Percentiles rank a stretch among this genome's conserved stretches.
These are phyloP conservation scores for Phytophthora boehmeriae DNA, from an alignment of 352 stramenopile genomes.

Conservation along the genomic window DNA sequence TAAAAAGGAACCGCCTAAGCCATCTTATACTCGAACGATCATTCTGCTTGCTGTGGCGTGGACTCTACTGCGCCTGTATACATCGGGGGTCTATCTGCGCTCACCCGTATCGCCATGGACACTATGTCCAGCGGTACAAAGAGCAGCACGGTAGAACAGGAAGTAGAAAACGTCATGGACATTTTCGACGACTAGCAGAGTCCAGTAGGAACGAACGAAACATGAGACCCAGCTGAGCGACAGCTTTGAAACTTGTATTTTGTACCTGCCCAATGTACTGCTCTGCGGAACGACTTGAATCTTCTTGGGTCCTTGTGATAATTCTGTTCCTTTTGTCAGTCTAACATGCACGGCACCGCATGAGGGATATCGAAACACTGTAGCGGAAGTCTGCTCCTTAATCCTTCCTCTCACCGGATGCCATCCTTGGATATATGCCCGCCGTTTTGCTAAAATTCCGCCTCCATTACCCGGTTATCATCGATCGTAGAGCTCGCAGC, in stretches of 20 bases:
- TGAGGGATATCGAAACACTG: slow-evolving; percentile 30
- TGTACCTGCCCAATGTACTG: slow-evolving; percentile 1
- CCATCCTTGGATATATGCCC: slow-evolving; percentile 28
- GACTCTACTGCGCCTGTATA: slow-evolving; percentile 74
- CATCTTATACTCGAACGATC: slow-evolving; percentile 61
- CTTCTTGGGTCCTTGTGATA: slow-evolving; percentile 37
- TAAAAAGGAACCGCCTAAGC: slow-evolving; percentile 14
- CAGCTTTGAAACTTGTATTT: not conserved
- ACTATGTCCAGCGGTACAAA: slow-evolving; percentile 8
- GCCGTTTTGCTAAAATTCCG: slow-evolving; percentile 43
- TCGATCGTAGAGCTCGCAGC: slow-evolving; percentile 38
- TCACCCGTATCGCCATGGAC: slow-evolving; percentile 25
- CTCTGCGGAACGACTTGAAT: slow-evolving; percentile 13
- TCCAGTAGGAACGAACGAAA: not conserved
- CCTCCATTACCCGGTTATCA: slow-evolving; percentile 34
- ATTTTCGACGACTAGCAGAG: slow-evolving; percentile 51
- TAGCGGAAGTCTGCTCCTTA: slow-evolving; percentile 14
- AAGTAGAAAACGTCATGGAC: slow-evolving; percentile 33
- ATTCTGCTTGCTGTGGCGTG: slow-evolving; percentile 64
- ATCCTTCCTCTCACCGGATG: slow-evolving; percentile 7
- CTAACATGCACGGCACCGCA: slow-evolving; percentile 42
- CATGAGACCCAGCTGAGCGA: not conserved
- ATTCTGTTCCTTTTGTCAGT: slow-evolving; percentile 40
- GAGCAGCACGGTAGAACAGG: slow-evolving; percentile 10
- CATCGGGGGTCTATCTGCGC: slow-evolving; percentile 56